Evolutionary conservation across 2,329 filamentous ascomycete species (phyloP).

Genomic region (Phialophora verrucosa): DNA sequence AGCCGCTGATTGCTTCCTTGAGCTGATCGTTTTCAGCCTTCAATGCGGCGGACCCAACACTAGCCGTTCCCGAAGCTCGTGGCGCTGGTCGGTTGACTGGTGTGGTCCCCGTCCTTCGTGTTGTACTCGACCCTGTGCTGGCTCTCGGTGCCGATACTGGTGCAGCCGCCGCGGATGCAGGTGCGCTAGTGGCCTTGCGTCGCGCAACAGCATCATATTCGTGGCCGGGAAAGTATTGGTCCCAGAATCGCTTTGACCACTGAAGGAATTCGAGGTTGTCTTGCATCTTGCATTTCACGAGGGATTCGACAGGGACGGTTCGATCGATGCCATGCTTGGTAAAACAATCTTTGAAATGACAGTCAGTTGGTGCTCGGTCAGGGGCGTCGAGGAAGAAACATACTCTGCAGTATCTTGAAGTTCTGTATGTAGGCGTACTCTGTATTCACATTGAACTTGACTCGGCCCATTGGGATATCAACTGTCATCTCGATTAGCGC

Average conservation of each 20-base stretch:
- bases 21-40: conserved; percentile 84
- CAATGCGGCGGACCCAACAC: conserved; percentile 58
- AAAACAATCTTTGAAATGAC: conserved; percentile 67
- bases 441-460: conserved; percentile 97
- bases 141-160: conserved; percentile 52
- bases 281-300: conserved; percentile 99
- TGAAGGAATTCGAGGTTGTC: conserved; percentile 99
- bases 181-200: conserved; percentile 75
- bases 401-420: conserved; percentile 97
- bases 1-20: conserved; percentile 91
- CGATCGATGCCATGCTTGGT: conserved; percentile 86
- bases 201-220: conserved; percentile 91
- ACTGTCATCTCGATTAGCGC: conserved; percentile 49
- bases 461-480: conserved; percentile 91
- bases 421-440: conserved; percentile 99
- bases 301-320: conserved; percentile 81
- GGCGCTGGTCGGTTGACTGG: conserved; percentile 48
- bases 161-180: conserved; percentile 57
- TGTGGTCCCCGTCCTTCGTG: conserved; percentile 66
- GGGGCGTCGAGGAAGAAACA: conserved; percentile 49
- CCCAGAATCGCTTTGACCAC: conserved; percentile 97
- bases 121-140: conserved; percentile 54
- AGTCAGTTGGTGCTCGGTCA: conserved; percentile 5
- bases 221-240: conserved; percentile 95
- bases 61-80: conserved; percentile 43